Conservation (phyloP, 1,139 yeast species). For the Suhomyces taliae region DNA sequence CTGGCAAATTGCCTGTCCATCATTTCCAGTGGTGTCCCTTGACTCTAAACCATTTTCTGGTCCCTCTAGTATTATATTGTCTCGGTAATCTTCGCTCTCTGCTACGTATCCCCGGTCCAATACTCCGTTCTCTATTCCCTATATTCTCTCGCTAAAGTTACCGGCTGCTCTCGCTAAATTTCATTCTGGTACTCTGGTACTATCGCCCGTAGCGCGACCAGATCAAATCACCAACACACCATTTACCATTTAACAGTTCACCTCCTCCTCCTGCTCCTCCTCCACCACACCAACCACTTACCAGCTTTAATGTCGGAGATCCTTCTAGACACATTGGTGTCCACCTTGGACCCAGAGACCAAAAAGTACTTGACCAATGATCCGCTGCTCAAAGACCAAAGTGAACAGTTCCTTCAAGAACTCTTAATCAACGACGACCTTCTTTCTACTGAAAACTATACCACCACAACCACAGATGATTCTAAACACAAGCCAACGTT, state of each 20-base stretch:
- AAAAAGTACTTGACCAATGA: constrained; percentile 14
- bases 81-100: no score
- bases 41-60: no score
- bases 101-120: no score
- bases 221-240: not conserved
- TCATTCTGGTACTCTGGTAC: no score
- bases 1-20: no score
- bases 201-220: no score
- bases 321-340: constrained; percentile 21
- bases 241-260: not conserved
- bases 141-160: no score
- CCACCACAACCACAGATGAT: constrained; percentile 16
- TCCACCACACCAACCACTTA: not conserved
- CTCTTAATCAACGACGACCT: constrained; percentile 43
- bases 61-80: no score
- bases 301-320: constrained; percentile 19
- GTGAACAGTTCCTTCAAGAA: constrained; percentile 21
- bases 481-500: constrained; percentile 26
- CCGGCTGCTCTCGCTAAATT: no score
- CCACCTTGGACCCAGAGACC: constrained; percentile 18
- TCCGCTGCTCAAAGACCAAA: constrained; percentile 11
- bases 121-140: no score
- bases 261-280: not conserved
- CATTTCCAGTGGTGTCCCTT: no score
- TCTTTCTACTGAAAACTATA: constrained; percentile 41